Base-by-base conservation (phyloP, 352 stramenopile genomes). In the Globisporangium parvum region DNA sequence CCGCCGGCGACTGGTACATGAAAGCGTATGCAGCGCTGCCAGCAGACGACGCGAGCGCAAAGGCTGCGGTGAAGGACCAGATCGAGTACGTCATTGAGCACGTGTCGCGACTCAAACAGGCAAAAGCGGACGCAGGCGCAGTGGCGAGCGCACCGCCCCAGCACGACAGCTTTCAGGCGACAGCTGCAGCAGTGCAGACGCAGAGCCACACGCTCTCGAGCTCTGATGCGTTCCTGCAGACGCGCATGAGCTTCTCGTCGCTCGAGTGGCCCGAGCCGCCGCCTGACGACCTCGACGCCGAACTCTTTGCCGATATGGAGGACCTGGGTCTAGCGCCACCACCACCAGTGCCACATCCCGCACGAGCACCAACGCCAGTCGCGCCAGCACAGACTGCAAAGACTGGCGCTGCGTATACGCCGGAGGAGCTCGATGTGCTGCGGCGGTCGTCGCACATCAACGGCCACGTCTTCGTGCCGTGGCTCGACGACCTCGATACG, bases 371-470 rank as follows among this genome's bases (percentile, higher is more conserved):
- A 40, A 26, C 31, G 42, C 17, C 47, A 53, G 26, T 31, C 12
- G 31, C 18, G 15, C 12, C 14, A 39, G 23, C 52, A 41, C 10
- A 59, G 23, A 47, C 63, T 47, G 23, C 52, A 8, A 66, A 66
- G 6, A 17, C 48, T 3, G 59, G 71, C 2, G 45, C 63, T 0
- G 70, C 59, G 8, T 92, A 92, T 63, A 80, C 80, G 0, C 49
- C 54, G 0, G 68, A 82, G 49, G 86, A 96, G 52, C 62, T 91
- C 20, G 76, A 91, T 42, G 83, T 96, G 39, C 67, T 96, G 26
- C 76, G 80, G 6, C 73, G 80, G 4, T 95, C 87, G 11, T 94
- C 85, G 4, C 66, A 71, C 52, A 93, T 96, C 59, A 95, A 96
- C 57, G 82, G 67, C 9, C 75, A 90, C 47, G 45, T 96, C 21